phyloP scores from a whole-genome alignment of 192 early-diverging fungal species.

The Cladochytrium replicatum region DNA sequence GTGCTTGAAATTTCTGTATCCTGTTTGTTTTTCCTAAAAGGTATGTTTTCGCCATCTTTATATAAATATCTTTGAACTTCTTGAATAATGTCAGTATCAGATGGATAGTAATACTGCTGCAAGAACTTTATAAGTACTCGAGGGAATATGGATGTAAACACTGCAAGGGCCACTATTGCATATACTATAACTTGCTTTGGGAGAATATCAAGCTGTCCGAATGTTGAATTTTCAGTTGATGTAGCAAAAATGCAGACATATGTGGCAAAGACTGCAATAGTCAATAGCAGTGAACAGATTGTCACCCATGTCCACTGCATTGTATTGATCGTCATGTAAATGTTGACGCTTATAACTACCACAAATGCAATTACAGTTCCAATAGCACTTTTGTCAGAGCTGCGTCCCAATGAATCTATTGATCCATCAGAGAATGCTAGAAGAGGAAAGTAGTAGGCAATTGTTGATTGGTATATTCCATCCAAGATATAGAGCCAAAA shows the following conservation, averaged over 20 bases:
- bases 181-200: constrained; percentile 64
- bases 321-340: constrained; percentile 65
- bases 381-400: constrained; percentile 53
- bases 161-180: constrained; percentile 55
- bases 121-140: constrained; percentile 57
- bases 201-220: constrained; percentile 58
- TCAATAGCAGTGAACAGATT: constrained; percentile 48
- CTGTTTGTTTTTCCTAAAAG: neutral
- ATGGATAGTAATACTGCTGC: constrained; percentile 30
- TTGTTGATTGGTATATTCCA: constrained; percentile 85
- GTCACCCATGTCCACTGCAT: constrained; percentile 82
- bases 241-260: constrained; percentile 62
- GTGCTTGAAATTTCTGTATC: neutral
- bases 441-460: constrained; percentile 69
- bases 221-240: constrained; percentile 45
- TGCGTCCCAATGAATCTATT: constrained; percentile 39
- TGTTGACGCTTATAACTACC: constrained; percentile 71
- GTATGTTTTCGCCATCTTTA: constrained; percentile 16
- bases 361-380: constrained; percentile 70
- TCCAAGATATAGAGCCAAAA: constrained; percentile 84
- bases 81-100: constrained; percentile 36
- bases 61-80: constrained; percentile 32
- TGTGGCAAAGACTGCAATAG: constrained; percentile 53
- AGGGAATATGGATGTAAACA: constrained; percentile 61
- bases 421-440: constrained; percentile 48